These are phyloP conservation scores for Viridothelium virens DNA, from an alignment of 495 filamentous ascomycete genomes.

Conservation along the genomic window DNA sequence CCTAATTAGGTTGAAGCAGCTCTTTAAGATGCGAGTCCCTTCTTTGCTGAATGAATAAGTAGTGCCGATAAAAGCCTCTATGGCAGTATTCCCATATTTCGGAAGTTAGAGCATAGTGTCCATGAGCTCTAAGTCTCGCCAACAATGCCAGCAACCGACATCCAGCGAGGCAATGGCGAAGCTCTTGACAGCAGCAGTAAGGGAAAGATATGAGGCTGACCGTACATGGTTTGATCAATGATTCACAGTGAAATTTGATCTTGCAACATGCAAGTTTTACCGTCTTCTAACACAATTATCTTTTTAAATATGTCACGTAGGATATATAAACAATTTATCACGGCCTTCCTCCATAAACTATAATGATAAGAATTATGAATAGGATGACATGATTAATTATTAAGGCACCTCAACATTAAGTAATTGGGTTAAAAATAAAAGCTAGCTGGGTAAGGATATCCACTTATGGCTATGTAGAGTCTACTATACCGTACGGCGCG, in stretches of 20 bases:
- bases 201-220: not conserved
- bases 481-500: no score
- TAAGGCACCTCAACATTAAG: not conserved
- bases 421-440: not conserved
- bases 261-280: constrained; percentile 14
- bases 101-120: not conserved
- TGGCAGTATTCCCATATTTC: not conserved
- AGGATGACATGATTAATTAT: constrained; percentile 15
- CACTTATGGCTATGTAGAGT: no score
- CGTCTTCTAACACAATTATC: constrained; percentile 15
- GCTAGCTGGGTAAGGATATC: no score
- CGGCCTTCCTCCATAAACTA: constrained; percentile 12
- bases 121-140: not conserved
- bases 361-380: constrained; percentile 9
- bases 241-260: constrained; percentile 19
- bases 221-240: constrained; percentile 12
- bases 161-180: constrained; percentile 11
- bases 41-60: constrained; percentile 9
- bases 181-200: constrained; percentile 17
- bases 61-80: constrained; percentile 5
- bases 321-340: constrained; percentile 14
- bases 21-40: constrained; percentile 4
- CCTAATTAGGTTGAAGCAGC: not conserved
- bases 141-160: not conserved
- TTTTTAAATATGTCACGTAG: constrained; percentile 6